Percentiles rank a stretch among this genome's conserved stretches.
These are phyloP conservation scores for Amylocystis lapponica DNA, from an alignment of 768 basidiomycete species.

Conservation along the genomic window DNA sequence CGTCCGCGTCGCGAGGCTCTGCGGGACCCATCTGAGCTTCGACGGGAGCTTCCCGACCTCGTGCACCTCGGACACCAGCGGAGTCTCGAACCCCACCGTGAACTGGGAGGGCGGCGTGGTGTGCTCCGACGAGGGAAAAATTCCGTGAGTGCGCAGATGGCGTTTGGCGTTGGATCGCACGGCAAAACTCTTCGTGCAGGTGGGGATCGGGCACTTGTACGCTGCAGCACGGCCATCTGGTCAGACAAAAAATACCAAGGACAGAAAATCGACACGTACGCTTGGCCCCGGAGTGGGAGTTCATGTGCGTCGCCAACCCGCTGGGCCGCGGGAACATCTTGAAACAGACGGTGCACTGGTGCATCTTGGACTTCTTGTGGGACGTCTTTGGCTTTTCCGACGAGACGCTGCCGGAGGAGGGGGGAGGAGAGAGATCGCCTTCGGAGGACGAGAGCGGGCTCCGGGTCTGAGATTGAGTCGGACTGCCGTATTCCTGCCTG, in stretches of 20 bases:
- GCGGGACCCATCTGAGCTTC: conserved; percentile 37
- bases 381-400: conserved; percentile 11
- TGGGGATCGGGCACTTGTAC: conserved; percentile 48
- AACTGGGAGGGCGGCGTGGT: conserved; percentile 23
- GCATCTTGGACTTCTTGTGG: conserved; percentile 43
- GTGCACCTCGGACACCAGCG: conserved; percentile 39
- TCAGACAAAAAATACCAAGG: not conserved
- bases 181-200: conserved; percentile 64
- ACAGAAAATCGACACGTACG: conserved; percentile 31
- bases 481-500: conserved; percentile 1
- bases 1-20: conserved; percentile 28
- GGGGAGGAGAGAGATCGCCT: conserved; percentile 8
- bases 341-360: conserved; percentile 38
- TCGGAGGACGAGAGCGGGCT: conserved; percentile 12
- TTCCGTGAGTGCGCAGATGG: conserved; percentile 72
- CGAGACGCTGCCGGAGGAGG: conserved; percentile 1
- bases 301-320: conserved; percentile 48
- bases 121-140: conserved; percentile 31
- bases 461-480: not conserved
- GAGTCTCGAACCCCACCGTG: conserved; percentile 40
- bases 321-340: conserved; percentile 47
- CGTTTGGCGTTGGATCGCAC: conserved; percentile 80
- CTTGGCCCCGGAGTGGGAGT: conserved; percentile 45
- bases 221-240: conserved; percentile 15
- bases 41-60: conserved; percentile 31